Evolutionary conservation across 2,329 filamentous ascomycete genomes (phyloP).

Genomic region (Fusarium sp.): DNA sequence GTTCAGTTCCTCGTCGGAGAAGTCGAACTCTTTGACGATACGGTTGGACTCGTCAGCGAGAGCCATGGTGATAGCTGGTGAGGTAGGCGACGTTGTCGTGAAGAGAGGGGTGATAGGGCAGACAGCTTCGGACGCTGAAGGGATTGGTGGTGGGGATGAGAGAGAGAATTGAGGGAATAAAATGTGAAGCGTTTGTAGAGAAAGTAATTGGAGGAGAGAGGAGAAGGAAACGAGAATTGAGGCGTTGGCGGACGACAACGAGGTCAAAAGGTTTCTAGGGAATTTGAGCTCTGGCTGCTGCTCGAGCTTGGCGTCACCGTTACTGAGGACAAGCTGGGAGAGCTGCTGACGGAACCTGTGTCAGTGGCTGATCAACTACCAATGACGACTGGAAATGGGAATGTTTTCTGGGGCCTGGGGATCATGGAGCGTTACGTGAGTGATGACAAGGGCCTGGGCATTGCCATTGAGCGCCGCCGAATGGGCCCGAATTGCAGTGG

Average conservation of each 20-base stretch:
- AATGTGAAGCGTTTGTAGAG: constrained; percentile 15
- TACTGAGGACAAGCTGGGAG: constrained; percentile 60
- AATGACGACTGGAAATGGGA: constrained; percentile 31
- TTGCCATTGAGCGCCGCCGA: constrained; percentile 23
- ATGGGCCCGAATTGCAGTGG: constrained; percentile 27
- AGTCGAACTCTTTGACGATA: constrained; percentile 87
- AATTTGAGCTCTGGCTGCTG: constrained; percentile 35
- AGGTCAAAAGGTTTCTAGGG: constrained; percentile 41
- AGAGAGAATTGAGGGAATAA: constrained; percentile 24
- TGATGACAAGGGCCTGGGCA: constrained; percentile 5
- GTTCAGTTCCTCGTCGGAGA: constrained; percentile 79
- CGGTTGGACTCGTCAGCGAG: constrained; percentile 76
- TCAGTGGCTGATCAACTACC: constrained; percentile 41
- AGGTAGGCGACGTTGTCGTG: constrained; percentile 61
- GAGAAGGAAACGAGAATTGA: constrained; percentile 34
- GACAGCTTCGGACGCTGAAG: constrained; percentile 53
- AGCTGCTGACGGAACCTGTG: constrained; percentile 51
- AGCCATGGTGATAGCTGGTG: constrained; percentile 66
- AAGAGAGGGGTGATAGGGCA: constrained; percentile 66
- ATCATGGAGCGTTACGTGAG: constrained; percentile 30
- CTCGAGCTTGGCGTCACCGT: constrained; percentile 54
- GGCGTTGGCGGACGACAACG: constrained; percentile 32
- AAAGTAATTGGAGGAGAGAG: constrained; percentile 39
- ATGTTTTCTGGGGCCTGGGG: constrained; percentile 18
- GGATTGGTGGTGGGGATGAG: constrained; percentile 39